phyloP scores from a whole-genome alignment of 768 basidiomycete genomes.

The Phaeolepiota aurea region DNA sequence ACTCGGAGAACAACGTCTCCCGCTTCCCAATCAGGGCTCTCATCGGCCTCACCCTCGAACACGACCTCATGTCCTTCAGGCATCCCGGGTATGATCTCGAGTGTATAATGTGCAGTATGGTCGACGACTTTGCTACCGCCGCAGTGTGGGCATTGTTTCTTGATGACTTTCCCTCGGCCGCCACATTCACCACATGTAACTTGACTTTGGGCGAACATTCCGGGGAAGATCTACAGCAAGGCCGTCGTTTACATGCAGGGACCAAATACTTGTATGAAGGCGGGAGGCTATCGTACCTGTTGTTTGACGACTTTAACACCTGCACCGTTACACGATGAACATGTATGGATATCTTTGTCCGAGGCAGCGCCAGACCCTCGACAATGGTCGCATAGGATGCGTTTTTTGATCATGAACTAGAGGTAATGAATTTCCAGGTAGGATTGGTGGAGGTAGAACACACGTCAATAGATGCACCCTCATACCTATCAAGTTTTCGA shows the following conservation, averaged over 20 bases:
- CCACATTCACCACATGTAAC: slow-evolving; percentile 75
- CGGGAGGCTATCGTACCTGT: slow-evolving; percentile 34
- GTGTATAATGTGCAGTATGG: slow-evolving; percentile 71
- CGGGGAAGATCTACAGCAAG: slow-evolving; percentile 70
- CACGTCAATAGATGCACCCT: slow-evolving; percentile 80
- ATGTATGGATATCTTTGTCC: slow-evolving; percentile 82
- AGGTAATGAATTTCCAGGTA: background rate
- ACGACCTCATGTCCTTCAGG: slow-evolving; percentile 91
- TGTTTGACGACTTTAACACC: slow-evolving; percentile 84
- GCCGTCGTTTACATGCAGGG: background rate
- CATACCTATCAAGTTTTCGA: slow-evolving; percentile 45
- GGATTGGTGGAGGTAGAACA: slow-evolving; percentile 12
- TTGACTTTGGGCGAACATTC: slow-evolving; percentile 90
- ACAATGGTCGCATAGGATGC: slow-evolving; percentile 93
- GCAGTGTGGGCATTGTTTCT: slow-evolving; percentile 76
- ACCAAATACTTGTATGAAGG: no score
- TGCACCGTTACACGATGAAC: slow-evolving; percentile 72
- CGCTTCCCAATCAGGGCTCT: slow-evolving; percentile 92
- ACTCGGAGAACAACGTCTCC: slow-evolving; percentile 90
- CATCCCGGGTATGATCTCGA: slow-evolving; percentile 82
- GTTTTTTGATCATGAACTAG: slow-evolving; percentile 89
- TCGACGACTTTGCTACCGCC: slow-evolving; percentile 75
- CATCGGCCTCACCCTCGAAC: slow-evolving; percentile 95
- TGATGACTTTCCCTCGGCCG: slow-evolving; percentile 77
- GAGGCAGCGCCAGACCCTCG: slow-evolving; percentile 92